These are phyloP conservation scores for Moesziomyces globuligerus DNA, from an alignment of 1,284 basidiomycete genomes.

Conservation along the genomic window DNA sequence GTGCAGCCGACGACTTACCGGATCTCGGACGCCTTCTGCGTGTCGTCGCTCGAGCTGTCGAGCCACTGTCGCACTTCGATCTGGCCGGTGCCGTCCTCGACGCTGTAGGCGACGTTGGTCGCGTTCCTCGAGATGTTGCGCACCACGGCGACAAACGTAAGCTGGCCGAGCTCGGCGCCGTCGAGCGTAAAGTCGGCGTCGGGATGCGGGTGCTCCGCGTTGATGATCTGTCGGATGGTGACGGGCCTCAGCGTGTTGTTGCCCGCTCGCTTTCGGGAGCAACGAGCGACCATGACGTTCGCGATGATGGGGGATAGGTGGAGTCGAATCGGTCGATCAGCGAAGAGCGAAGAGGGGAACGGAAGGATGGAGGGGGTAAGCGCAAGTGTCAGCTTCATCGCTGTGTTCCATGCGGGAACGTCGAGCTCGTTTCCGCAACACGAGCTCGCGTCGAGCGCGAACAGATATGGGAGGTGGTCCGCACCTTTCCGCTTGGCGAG, in stretches of 20 bases:
- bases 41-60: constrained; percentile 74
- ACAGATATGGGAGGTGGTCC: constrained; percentile 5
- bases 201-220: constrained; percentile 82
- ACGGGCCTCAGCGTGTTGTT: constrained; percentile 77
- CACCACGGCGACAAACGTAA: constrained; percentile 83
- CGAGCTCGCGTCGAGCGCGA: no score
- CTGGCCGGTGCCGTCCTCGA: constrained; percentile 89
- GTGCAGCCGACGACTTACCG: constrained; percentile 26
- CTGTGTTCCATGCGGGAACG: no score
- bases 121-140: constrained; percentile 77
- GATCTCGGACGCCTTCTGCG: constrained; percentile 58
- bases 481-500: constrained; percentile 45
- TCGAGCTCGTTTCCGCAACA: no score
- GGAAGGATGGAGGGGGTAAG: not conserved
- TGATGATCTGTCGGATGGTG: constrained; percentile 81
- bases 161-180: constrained; percentile 81
- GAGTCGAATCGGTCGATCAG: not conserved
- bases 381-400: constrained; percentile 2
- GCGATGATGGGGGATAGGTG: not conserved
- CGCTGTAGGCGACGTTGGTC: constrained; percentile 82
- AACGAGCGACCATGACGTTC: constrained; percentile 11
- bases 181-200: constrained; percentile 90
- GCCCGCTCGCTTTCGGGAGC: constrained; percentile 32
- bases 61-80: constrained; percentile 91
- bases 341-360: not conserved